phyloP scores from a whole-genome alignment of 2,329 filamentous ascomycete genomes.

The Calonectria pauciramosa region DNA sequence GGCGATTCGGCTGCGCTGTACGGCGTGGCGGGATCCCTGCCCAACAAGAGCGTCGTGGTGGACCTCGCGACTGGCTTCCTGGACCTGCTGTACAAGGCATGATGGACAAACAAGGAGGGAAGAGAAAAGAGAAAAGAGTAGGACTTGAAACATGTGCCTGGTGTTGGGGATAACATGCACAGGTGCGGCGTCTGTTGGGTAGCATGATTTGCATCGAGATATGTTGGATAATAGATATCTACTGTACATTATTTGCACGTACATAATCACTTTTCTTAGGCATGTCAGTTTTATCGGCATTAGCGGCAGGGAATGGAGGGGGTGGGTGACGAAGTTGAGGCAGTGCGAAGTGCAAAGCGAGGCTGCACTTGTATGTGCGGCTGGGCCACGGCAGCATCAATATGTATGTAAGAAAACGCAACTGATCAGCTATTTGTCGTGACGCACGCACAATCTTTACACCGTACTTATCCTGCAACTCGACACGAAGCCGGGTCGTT shows the following conservation, averaged over 20 bases:
- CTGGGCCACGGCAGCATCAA: background rate
- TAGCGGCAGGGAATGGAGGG: background rate
- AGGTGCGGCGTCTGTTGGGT: conserved; percentile 13
- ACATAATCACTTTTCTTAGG: background rate
- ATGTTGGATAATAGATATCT: background rate
- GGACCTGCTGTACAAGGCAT: conserved; percentile 93
- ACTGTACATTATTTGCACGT: conserved; percentile 9
- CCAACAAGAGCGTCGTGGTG: conserved; percentile 95
- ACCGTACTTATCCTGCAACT: background rate
- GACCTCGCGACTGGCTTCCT: conserved; percentile 92
- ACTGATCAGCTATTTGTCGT: background rate
- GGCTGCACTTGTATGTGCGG: background rate
- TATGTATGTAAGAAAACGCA: conserved; percentile 4
- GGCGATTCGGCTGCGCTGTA: conserved; percentile 92
- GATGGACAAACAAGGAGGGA: conserved; percentile 31
- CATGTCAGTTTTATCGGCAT: background rate
- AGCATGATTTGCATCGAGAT: background rate
- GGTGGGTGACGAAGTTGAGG: background rate
- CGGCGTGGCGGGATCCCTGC: conserved; percentile 93
- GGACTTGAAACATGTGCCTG: conserved; percentile 11
- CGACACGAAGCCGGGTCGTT: background rate
- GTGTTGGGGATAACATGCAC: conserved; percentile 13
- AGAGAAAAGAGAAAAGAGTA: conserved; percentile 1
- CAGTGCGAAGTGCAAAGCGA: background rate
- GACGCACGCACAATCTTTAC: background rate